These are phyloP conservation scores for Candida manassasensis DNA, from an alignment of 805 yeast genomes.

Conservation along the genomic window DNA sequence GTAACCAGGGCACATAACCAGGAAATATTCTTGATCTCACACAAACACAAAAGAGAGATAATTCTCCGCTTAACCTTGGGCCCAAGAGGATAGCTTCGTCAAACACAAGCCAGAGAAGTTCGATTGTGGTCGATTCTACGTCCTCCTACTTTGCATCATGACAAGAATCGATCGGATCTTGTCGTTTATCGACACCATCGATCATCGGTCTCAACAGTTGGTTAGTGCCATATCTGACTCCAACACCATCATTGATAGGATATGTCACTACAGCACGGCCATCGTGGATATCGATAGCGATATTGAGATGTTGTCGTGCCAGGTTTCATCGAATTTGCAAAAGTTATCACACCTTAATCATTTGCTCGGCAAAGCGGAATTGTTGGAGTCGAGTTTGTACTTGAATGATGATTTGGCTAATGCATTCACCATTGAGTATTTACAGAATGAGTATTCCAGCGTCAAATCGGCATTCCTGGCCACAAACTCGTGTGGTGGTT, in stretches of 20 bases:
- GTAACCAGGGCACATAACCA: too few relatives aligned
- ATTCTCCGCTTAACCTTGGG: too few relatives aligned
- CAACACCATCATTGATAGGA: constrained; percentile 17
- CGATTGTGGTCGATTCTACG: too few relatives aligned
- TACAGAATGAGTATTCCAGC: background rate
- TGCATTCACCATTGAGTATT: background rate
- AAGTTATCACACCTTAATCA: constrained; percentile 17
- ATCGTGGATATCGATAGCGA: background rate
- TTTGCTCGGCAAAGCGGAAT: constrained; percentile 27
- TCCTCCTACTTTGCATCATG: background rate
- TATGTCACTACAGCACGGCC: constrained; percentile 9
- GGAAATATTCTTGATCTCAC: too few relatives aligned
- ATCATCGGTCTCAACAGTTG: constrained; percentile 22
- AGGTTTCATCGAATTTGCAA: background rate
- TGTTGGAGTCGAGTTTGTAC: constrained; percentile 29
- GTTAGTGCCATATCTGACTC: constrained; percentile 20
- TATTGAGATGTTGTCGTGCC: background rate
- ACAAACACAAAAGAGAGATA: too few relatives aligned
- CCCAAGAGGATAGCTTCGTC: too few relatives aligned
- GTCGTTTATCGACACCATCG: constrained; percentile 28
- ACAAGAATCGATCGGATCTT: constrained; percentile 7
- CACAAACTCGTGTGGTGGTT: too few relatives aligned
- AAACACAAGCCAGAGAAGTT: too few relatives aligned
- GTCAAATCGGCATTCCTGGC: background rate
- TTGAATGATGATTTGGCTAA: constrained; percentile 26